phyloP scores from a whole-genome alignment of 2,329 filamentous ascomycete genomes.

The Colletotrichum lindemuthianum region DNA sequence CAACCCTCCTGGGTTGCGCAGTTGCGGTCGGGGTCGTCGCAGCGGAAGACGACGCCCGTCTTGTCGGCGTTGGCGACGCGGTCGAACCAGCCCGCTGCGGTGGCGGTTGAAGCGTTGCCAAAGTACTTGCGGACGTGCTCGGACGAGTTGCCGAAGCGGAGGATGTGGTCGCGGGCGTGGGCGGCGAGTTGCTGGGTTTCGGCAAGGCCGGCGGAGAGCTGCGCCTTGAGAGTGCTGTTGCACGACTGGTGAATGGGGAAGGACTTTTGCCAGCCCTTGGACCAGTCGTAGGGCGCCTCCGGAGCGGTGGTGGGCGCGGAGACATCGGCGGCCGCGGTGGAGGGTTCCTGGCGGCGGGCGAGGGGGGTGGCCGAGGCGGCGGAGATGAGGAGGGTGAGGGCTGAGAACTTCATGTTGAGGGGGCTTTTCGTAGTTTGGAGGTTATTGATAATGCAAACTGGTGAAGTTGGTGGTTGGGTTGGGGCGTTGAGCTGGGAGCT shows the following conservation, averaged over 20 bases:
- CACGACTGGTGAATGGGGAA: conserved; percentile 72
- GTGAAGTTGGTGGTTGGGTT: neutral
- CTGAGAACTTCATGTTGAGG: neutral
- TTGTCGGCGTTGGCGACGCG: conserved; percentile 68
- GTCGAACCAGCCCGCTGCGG: conserved; percentile 71
- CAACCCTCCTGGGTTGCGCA: conserved; percentile 64
- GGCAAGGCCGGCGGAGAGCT: conserved; percentile 65
- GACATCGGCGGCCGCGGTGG: conserved; percentile 38
- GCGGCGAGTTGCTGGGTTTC: conserved; percentile 67
- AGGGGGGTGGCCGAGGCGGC: conserved; percentile 42
- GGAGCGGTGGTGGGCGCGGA: conserved; percentile 37
- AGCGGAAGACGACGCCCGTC: conserved; percentile 68
- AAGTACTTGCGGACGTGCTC: conserved; percentile 74
- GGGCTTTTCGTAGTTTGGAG: too few species aligned
- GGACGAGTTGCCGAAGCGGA: conserved; percentile 65
- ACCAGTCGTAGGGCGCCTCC: conserved; percentile 44
- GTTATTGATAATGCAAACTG: neutral
- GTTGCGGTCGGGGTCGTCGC: conserved; percentile 75
- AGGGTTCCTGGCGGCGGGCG: conserved; percentile 36
- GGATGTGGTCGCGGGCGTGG: conserved; percentile 71
- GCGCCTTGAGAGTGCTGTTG: conserved; percentile 68
- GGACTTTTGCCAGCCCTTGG: conserved; percentile 44
- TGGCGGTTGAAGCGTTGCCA: conserved; percentile 65
- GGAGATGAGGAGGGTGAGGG: conserved; percentile 40
- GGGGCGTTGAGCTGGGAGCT: neutral